These are phyloP conservation scores for Kurtzmaniella quercitrusa DNA, from an alignment of 1,139 yeast genomes.

Conservation along the genomic window DNA sequence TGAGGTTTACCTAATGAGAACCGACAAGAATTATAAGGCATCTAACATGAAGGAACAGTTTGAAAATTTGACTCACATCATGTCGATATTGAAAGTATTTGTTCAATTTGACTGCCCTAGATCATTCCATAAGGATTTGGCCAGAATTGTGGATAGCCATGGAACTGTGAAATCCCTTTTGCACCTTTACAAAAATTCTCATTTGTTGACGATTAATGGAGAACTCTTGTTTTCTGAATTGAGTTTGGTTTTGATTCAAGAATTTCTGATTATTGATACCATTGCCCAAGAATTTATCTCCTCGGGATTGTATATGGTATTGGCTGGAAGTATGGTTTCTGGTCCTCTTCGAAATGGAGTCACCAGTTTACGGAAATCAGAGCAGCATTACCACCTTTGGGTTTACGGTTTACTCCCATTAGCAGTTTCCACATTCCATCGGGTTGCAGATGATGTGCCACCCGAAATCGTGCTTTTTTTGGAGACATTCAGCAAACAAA, in stretches of 20 bases:
- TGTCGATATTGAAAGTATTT: constrained; percentile 59
- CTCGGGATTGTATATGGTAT: constrained; percentile 63
- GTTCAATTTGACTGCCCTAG: constrained; percentile 48
- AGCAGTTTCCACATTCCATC: constrained; percentile 54
- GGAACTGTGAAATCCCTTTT: constrained; percentile 63
- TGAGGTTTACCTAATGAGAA: constrained; percentile 41
- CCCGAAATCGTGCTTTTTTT: constrained; percentile 67
- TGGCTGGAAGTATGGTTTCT: constrained; percentile 75
- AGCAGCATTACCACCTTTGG: constrained; percentile 74
- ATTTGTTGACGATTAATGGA: constrained; percentile 53
- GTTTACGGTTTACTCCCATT: constrained; percentile 75
- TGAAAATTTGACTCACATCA: constrained; percentile 63
- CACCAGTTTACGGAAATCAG: constrained; percentile 42
- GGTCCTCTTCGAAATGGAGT: constrained; percentile 63
- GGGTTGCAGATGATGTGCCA: constrained; percentile 58
- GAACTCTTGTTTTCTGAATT: constrained; percentile 74
- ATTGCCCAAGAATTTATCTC: constrained; percentile 66
- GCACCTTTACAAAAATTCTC: constrained; percentile 66
- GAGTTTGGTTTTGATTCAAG: constrained; percentile 65
- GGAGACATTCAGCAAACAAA: constrained; percentile 62
- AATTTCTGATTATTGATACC: constrained; percentile 56
- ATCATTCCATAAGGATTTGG: constrained; percentile 47
- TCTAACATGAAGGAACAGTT: constrained; percentile 38
- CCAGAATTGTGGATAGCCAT: constrained; percentile 50
- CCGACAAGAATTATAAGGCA: constrained; percentile 28